Base-by-base conservation (phyloP, 2,329 filamentous ascomycete species). In the Ascochyta lentis region DNA sequence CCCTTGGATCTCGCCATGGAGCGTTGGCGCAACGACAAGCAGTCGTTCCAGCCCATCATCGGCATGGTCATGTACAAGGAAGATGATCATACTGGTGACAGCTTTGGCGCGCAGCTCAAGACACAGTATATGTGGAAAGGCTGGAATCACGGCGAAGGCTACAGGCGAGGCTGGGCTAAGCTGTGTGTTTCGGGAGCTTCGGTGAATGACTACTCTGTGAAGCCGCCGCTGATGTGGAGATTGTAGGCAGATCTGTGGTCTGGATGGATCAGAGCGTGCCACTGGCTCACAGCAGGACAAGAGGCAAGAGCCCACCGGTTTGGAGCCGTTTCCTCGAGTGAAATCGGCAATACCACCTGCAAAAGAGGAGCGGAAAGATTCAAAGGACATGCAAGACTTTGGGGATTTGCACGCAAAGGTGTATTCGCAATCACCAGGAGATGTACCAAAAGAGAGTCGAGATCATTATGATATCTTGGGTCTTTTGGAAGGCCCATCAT, bases 61-160 rank as follows among this genome's bases (percentile, higher is more conserved):
- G 57, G 57, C 6, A 50, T 48, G n/a, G 16, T 62, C 37, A 57
- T 64, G 37, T 51, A 59, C 35, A 50, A 46, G 10, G 59, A 58
- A 22, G 29, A 33, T n/a, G 6, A 13, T 9, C 19, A 26, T 3
- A 4, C 24, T 0, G 38, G 42, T 1, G 49, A 49, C 15, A 41
- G 48, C 19, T 22, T 4, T 39, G 51, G 24, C 6, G 9, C 19
- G 4, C 16, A 19, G 16, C 16, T 24, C 16, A 55, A 24, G n/a
- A 51, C 39, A 16, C 38, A 45, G 31, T 56, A 52, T 19, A 40
- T 49, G 5, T 56, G 54, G 54, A 56, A 49, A 29, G 54, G 54
- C 9, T 56, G 54, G 54, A 31, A 23, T 31, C 44, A 52, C 12
- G 39, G 29, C 4, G 44, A 56, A 24, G 54, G 49, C 22, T 48